Base-by-base conservation (phyloP, 331 rosid species). In the Rosa hybrid region DNA sequence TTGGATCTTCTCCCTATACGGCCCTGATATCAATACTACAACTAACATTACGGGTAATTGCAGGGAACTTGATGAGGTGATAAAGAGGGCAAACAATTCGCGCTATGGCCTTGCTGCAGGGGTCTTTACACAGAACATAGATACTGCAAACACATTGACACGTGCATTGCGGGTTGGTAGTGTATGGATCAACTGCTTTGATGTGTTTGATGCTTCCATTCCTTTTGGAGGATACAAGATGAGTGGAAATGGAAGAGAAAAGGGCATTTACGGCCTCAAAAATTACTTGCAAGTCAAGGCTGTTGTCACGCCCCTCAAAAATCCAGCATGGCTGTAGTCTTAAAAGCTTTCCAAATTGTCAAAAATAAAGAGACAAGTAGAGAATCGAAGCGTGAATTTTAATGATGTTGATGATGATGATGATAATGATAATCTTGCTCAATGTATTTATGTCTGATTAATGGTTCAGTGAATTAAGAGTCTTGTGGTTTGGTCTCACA, bases 221-320 rank as follows among this genome's bases (percentile, higher is more conserved):
- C 99, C 98, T 27, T 91, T 95, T 74, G 98, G 99, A 51, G 98
- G 99, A 38, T 93, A 83, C 87, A 95, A 95, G 87, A 89, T 90
- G 98, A 95, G 99, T 75, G 97, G 98, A 6, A 88, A 81, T 3
- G 97, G 99, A n/a, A 87, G 96, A 86, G 99, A 95, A 68, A 95
- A 93, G 80, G 98, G 99, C 30, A 88, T 86, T 60, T 91, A 91
- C 73, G 87, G 97, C 77, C 94, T 93, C 30, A 56, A 76, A 8
- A 90, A 89, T 80, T 95, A 95, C 92, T 83, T 95, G 92, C 98
- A 95, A 91, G 94, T 95, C 53, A 95, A 95, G 87, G 97, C 97
- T 48, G 98, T 95, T 51, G 92, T 95, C 80, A 87, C 91, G 38
- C 86, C 93, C 38, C 72, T 93, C 88, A 77, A 83, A 71, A 91